Percentiles rank a stretch among this genome's conserved stretches.
Evolutionary conservation across 768 basidiomycete species (phyloP).

Genomic region (Kwoniella sp.): DNA sequence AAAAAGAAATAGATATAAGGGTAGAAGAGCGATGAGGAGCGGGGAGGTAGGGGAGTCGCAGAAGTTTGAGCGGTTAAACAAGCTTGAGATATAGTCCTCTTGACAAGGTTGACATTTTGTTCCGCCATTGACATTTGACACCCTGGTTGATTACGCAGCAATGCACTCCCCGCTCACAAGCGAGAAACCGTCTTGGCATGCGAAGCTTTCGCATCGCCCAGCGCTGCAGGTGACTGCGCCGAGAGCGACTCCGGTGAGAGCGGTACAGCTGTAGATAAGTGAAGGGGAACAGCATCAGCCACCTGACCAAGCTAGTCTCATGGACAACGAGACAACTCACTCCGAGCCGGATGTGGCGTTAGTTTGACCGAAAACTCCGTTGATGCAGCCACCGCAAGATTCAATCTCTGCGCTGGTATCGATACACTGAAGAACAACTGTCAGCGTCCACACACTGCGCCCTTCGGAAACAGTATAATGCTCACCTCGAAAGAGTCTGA

Average conservation of each 20-base stretch:
- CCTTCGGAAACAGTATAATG: not conserved
- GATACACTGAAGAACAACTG: not conserved
- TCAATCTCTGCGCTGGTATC: not conserved
- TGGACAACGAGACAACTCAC: not conserved
- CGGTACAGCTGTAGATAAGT: constrained; percentile 2
- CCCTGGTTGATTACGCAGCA: not conserved
- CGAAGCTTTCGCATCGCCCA: constrained; percentile 8
- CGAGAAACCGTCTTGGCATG: constrained; percentile 10
- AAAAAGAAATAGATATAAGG: too few relatives aligned
- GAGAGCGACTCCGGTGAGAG: constrained; percentile 2
- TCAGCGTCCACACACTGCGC: not conserved
- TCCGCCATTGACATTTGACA: too few relatives aligned
- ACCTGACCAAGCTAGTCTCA: too few relatives aligned
- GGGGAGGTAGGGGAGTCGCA: too few relatives aligned
- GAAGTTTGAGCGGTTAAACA: too few relatives aligned
- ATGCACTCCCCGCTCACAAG: not conserved
- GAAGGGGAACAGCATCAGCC: not conserved
- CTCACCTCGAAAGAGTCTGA: not conserved
- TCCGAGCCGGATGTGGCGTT: not conserved
- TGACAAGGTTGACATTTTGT: too few relatives aligned
- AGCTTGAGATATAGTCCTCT: too few relatives aligned
- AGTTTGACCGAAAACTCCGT: not conserved
- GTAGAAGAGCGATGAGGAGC: too few relatives aligned
- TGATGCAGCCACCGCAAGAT: not conserved
- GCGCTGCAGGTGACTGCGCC: constrained; percentile 10